Percentiles rank a stretch among this genome's conserved stretches.
Evolutionary conservation across 331 rosid species (phyloP).

Genomic region (Malus hybrid): DNA sequence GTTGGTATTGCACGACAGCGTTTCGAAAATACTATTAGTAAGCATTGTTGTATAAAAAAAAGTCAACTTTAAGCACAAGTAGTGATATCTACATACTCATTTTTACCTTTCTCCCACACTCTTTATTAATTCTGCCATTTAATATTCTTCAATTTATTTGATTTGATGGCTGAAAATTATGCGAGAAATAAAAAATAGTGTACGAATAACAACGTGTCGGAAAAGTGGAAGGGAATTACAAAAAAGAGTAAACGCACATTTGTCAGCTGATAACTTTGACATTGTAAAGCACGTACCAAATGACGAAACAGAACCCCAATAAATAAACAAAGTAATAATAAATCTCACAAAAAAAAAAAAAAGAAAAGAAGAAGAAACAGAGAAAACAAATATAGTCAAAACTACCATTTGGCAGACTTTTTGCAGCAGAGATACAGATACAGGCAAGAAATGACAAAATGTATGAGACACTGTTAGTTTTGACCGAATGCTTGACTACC

Average conservation of each 20-base stretch:
- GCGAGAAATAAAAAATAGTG: rapidly evolving
- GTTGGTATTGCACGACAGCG: not conserved
- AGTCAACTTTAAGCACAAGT: too few species aligned
- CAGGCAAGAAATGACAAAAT: not conserved
- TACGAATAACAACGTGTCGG: not conserved
- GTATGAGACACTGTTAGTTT: not conserved
- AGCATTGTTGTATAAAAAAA: not conserved
- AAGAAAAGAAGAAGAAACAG: not conserved
- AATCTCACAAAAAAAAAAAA: not conserved
- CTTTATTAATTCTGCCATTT: too few species aligned
- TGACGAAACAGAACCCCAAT: not conserved
- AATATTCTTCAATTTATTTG: too few species aligned
- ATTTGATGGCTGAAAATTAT: rapidly evolving
- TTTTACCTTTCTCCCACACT: too few species aligned
- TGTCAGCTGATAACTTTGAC: not conserved
- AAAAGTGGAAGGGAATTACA: not conserved
- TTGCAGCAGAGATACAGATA: not conserved
- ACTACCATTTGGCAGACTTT: not conserved
- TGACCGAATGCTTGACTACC: not conserved
- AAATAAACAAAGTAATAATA: too few species aligned
- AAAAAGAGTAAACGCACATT: too few species aligned
- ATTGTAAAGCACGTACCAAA: not conserved
- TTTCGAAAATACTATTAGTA: not conserved
- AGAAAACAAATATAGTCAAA: not conserved
- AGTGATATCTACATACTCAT: too few species aligned